Conservation (phyloP, 2,329 filamentous ascomycete genomes). For the Metarhizium album region DNA sequence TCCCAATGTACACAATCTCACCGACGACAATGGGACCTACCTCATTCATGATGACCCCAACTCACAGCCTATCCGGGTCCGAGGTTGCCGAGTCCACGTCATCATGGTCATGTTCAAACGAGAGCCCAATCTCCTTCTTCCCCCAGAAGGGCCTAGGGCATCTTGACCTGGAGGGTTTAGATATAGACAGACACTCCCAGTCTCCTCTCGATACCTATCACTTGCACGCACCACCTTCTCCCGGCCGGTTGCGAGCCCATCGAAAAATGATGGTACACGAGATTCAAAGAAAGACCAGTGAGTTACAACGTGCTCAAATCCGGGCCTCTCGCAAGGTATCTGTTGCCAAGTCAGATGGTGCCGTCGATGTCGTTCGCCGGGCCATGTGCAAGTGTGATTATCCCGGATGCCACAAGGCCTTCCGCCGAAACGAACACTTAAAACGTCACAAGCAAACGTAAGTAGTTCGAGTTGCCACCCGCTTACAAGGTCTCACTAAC, state of each 20-base stretch:
- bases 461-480: conserved; percentile 14
- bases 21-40: conserved; percentile 20
- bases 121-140: conserved; percentile 31
- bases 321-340: conserved; percentile 19
- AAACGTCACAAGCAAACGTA: conserved; percentile 44
- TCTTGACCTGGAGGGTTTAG: conserved; percentile 21
- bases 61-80: conserved; percentile 28
- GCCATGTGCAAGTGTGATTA: conserved; percentile 35
- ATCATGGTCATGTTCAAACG: conserved; percentile 28
- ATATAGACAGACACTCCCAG: conserved; percentile 25
- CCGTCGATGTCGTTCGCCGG: conserved; percentile 26
- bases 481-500: not conserved
- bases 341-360: conserved; percentile 17
- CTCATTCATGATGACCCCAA: conserved; percentile 30
- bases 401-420: conserved; percentile 35
- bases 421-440: conserved; percentile 43
- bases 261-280: conserved; percentile 31
- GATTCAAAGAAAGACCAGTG: conserved; percentile 32
- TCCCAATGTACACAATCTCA: conserved; percentile 25
- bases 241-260: conserved; percentile 23
- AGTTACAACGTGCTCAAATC: conserved; percentile 32
- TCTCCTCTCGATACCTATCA: conserved; percentile 22
- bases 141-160: conserved; percentile 20
- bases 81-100: conserved; percentile 26
- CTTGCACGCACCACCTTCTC: conserved; percentile 21